Percentiles rank a stretch among this genome's conserved stretches.
Conservation (phyloP, 2,329 filamentous ascomycete species). For the Xylariaceae sp. region DNA sequence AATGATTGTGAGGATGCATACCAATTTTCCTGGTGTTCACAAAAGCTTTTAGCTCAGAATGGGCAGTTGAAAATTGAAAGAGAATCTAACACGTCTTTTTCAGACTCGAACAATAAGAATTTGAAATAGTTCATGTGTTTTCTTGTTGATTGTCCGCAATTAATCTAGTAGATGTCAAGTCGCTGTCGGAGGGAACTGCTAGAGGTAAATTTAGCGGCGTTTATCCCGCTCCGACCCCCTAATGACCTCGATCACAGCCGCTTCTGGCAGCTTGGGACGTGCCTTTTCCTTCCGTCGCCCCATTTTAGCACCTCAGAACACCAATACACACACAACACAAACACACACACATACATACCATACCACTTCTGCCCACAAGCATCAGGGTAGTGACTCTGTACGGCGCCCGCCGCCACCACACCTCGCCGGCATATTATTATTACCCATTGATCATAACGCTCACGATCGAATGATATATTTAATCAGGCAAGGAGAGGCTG, state of each 20-base stretch:
- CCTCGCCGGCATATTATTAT: background rate
- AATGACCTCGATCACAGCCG: constrained; percentile 20
- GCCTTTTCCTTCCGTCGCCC: constrained; percentile 15
- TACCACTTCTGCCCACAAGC: constrained; percentile 2
- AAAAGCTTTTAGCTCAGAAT: too few relatives aligned
- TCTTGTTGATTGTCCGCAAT: background rate
- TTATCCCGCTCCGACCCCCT: constrained; percentile 8
- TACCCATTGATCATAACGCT: background rate
- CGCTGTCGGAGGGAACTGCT: background rate
- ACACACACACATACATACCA: constrained; percentile 6
- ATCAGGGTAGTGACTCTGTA: background rate
- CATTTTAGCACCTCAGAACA: constrained; percentile 7
- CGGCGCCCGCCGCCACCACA: constrained; percentile 7
- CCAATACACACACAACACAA: constrained; percentile 10
- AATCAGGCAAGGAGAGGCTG: background rate
- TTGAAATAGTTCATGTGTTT: too few relatives aligned
- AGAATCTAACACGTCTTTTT: too few relatives aligned
- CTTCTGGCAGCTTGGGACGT: constrained; percentile 6
- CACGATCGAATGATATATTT: background rate
- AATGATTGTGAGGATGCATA: too few relatives aligned
- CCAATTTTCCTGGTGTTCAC: too few relatives aligned
- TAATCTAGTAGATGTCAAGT: constrained; percentile 2
- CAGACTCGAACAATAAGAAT: too few relatives aligned
- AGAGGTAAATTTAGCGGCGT: constrained; percentile 22
- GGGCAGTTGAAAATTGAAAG: too few relatives aligned